These are phyloP conservation scores for Auricularia auricula-judae DNA, from an alignment of 768 basidiomycete genomes.

Conservation along the genomic window DNA sequence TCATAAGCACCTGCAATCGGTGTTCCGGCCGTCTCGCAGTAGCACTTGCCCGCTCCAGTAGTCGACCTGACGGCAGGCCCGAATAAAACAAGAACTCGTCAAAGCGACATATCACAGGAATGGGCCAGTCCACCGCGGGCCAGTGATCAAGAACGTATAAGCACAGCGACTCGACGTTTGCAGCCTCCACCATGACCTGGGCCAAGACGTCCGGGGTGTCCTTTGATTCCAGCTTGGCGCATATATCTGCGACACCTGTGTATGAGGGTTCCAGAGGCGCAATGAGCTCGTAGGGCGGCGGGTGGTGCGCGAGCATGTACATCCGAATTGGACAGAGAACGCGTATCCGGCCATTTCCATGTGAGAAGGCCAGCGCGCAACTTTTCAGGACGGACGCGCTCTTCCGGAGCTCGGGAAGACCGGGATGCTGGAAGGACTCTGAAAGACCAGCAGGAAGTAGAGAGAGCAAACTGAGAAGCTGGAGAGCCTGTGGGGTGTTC, in stretches of 20 bases:
- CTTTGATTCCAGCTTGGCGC: neutral
- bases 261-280: neutral
- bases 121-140: neutral
- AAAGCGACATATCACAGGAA: neutral
- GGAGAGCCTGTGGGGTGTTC: slow-evolving; percentile 11
- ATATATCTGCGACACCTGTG: neutral
- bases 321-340: neutral
- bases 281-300: neutral
- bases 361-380: neutral
- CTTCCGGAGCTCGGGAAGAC: neutral
- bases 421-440: neutral
- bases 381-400: neutral
- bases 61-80: neutral
- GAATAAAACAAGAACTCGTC: neutral
- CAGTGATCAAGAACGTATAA: neutral
- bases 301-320: neutral
- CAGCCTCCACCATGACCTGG: neutral
- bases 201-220: neutral
- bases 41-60: neutral
- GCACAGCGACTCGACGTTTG: neutral
- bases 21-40: neutral
- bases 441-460: slow-evolving; percentile 16
- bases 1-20: neutral
- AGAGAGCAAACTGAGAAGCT: slow-evolving; percentile 15
- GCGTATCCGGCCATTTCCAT: neutral